Evolutionary conservation across 306 rosid genomes (phyloP), one percentile per base, ranked within the genome.

Genomic region (Urtica urens): DNA sequence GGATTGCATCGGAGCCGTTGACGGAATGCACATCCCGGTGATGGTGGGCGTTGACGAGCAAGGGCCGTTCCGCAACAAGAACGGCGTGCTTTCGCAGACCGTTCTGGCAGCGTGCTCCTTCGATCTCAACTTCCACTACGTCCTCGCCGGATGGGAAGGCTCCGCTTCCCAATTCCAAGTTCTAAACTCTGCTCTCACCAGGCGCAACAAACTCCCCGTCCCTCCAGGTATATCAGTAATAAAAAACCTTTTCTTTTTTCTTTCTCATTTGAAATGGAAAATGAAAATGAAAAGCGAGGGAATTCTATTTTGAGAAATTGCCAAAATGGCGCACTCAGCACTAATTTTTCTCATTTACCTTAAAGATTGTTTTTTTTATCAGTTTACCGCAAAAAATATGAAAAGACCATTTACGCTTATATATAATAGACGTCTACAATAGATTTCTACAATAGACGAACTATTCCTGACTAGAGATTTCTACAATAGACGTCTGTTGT

Each of bases 91-190:
- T 63, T 82, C 96, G 18, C 96, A 87, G 65, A 64, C 71, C 57
- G 74, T 82, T 60, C 66, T 87, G 46, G 94, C 82, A 38, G 96
- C 96, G 15, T 87, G 90, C 77, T 87, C 96, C 3, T 79, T 87
- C 69, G 94, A 87, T 65, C 81, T 87, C 60, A 82, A 64, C 77
- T 83, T 87, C 63, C 86, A 78, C 66, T 87, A 83, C 38, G 82
- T 87, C 53, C 81, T 87, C 62, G 94, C 96, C 22, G 96, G 96
- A 15, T 87, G 96, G 94, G 96, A 87, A 78, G 96, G 96, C 59
- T 87, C 96, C 34, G 92, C 93, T 33, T 70, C 87, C 5, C 83
- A 83, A 57, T 65, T 78, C 23, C 96, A 80, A 70, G 94, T 87
- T 64, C 58, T 82, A 31, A 82, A 87, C 55, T 79, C 96, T 26